These are phyloP conservation scores for Bolboschoenus planiculmis DNA, from an alignment of 176 grass and related monocot species.

Conservation along the genomic window DNA sequence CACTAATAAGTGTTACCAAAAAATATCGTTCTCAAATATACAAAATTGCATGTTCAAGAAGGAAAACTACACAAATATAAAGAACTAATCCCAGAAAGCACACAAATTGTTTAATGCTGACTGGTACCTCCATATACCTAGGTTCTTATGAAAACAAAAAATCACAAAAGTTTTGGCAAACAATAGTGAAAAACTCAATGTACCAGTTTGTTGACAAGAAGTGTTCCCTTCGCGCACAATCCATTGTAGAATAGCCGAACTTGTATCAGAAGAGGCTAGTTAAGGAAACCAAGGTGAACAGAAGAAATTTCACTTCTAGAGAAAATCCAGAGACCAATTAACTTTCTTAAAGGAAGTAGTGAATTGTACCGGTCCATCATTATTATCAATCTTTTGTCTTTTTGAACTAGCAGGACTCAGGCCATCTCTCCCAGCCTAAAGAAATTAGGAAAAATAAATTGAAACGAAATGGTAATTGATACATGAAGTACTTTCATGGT, in stretches of 20 bases:
- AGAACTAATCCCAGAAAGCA: not conserved
- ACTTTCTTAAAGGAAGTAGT: not conserved
- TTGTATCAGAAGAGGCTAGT: slow-evolving; percentile 78
- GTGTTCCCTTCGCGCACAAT: slow-evolving; percentile 60
- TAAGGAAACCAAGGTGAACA: slow-evolving; percentile 16
- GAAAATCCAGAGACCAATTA: not conserved
- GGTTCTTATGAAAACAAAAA: not conserved
- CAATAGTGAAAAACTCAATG: not conserved
- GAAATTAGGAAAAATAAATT: not conserved
- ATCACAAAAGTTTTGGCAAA: not conserved
- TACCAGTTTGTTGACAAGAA: slow-evolving; percentile 55
- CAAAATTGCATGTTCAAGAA: not conserved
- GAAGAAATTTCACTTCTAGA: not conserved
- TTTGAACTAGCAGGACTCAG: not conserved
- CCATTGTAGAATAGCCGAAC: slow-evolving; percentile 73
- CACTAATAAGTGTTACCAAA: not conserved
- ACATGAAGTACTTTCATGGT: not conserved
- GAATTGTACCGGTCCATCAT: slow-evolving; percentile 24
- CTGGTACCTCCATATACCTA: not conserved
- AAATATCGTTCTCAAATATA: not conserved
- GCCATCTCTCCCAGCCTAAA: not conserved
- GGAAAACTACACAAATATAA: not conserved
- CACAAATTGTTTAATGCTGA: not conserved
- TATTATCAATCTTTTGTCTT: not conserved
- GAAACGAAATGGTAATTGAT: not conserved